phyloP scores from a whole-genome alignment of 2,329 filamentous ascomycete genomes.

The Xenosphaeropsis pyriputrescens region DNA sequence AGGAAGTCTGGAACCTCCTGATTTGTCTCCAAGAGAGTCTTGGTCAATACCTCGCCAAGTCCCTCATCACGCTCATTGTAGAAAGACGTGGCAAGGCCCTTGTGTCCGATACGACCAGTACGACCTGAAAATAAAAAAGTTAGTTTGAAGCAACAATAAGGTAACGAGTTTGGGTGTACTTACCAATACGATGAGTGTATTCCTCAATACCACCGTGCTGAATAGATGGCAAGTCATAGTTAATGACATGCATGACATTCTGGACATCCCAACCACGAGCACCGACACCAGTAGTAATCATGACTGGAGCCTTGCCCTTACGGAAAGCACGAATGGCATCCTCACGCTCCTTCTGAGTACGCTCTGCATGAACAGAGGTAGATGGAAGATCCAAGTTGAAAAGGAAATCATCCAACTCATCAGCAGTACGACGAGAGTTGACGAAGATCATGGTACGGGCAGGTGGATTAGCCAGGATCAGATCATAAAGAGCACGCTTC shows the following conservation, averaged over 20 bases:
- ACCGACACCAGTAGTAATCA: slow-evolving; percentile 76
- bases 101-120: slow-evolving; percentile 84
- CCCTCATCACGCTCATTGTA: slow-evolving; percentile 66
- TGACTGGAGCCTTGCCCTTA: slow-evolving; percentile 55
- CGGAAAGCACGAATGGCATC: slow-evolving; percentile 82
- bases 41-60: slow-evolving; percentile 60
- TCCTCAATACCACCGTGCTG: slow-evolving; percentile 81
- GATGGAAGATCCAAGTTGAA: slow-evolving; percentile 69
- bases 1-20: slow-evolving; percentile 79
- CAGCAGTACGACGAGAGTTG: slow-evolving; percentile 64
- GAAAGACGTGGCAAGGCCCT: slow-evolving; percentile 77
- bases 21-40: slow-evolving; percentile 65
- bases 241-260: slow-evolving; percentile 83
- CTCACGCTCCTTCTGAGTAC: slow-evolving; percentile 83
- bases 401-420: slow-evolving; percentile 76
- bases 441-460: slow-evolving; percentile 81
- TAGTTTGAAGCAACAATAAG: background rate
- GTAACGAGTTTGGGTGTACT: slow-evolving; percentile 11
- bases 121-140: slow-evolving; percentile 40
- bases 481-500: slow-evolving; percentile 53
- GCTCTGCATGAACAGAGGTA: slow-evolving; percentile 77
- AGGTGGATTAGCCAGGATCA: slow-evolving; percentile 56
- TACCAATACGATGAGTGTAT: slow-evolving; percentile 89
- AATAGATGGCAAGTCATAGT: slow-evolving; percentile 69
- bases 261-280: slow-evolving; percentile 81